Conservation (phyloP, 768 basidiomycete species). For the Phlebiopsis flavidoalba region DNA sequence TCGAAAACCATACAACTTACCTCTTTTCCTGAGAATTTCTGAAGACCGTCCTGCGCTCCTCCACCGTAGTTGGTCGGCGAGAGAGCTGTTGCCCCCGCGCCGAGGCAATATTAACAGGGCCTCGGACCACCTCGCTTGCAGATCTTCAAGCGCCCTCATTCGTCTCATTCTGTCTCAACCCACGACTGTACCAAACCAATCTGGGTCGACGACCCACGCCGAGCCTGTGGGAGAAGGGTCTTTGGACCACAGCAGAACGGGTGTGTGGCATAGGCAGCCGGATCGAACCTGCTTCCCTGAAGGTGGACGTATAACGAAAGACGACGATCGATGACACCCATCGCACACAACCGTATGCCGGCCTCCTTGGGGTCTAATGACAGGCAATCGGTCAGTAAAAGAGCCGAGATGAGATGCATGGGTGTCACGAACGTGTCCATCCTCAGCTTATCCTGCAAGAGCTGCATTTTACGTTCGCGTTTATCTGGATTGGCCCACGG, state of each 20-base stretch:
- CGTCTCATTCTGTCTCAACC: slow-evolving; percentile 85
- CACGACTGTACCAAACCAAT: slow-evolving; percentile 81
- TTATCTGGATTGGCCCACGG: slow-evolving; percentile 69
- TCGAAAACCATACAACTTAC: slow-evolving; percentile 30
- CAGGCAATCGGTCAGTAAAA: slow-evolving; percentile 1
- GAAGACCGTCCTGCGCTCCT: slow-evolving; percentile 53
- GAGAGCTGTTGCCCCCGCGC: slow-evolving; percentile 8
- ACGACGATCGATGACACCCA: slow-evolving; percentile 84
- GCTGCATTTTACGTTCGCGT: slow-evolving; percentile 65
- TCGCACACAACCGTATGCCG: slow-evolving; percentile 76
- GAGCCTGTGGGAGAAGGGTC: slow-evolving; percentile 44
- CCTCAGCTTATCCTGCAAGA: slow-evolving; percentile 70
- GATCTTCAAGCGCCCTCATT: slow-evolving; percentile 78
- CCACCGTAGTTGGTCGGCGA: slow-evolving; percentile 28
- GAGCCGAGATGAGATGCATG: background rate
- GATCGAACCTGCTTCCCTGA: slow-evolving; percentile 27
- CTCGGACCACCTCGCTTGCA: slow-evolving; percentile 71
- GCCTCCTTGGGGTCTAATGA: slow-evolving; percentile 60
- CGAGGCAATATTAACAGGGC: slow-evolving; percentile 64
- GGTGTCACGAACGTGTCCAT: slow-evolving; percentile 70
- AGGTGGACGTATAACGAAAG: slow-evolving; percentile 62
- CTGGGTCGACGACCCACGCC: slow-evolving; percentile 62
- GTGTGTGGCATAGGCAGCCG: slow-evolving; percentile 25
- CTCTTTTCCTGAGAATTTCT: slow-evolving; percentile 78
- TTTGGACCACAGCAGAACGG: slow-evolving; percentile 22